Percentiles rank a stretch among this genome's conserved stretches.
Conservation (phyloP, 176 grass and related monocot genomes). For the Thinopyrum elongatum region DNA sequence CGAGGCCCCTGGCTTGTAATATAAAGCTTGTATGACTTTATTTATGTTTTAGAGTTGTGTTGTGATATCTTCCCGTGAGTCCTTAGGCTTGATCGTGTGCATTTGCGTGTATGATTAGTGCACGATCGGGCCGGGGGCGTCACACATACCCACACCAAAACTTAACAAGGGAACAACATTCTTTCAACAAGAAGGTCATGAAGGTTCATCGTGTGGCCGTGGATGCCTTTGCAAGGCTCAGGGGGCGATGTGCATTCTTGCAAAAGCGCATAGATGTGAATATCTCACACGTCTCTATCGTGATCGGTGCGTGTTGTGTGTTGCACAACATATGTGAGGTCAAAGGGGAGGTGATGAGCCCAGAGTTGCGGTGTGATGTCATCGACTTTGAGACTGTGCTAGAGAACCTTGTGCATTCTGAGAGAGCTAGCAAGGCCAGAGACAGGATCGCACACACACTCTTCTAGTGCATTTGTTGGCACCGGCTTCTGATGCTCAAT, state of each 20-base stretch:
- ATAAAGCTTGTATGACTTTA: too few relatives aligned
- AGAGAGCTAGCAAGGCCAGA: background rate
- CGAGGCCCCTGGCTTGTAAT: too few relatives aligned
- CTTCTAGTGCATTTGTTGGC: background rate
- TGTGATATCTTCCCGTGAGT: too few relatives aligned
- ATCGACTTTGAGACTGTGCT: slow-evolving; percentile 5
- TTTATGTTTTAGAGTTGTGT: too few relatives aligned
- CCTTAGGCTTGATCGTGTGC: too few relatives aligned
- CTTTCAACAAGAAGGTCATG: slow-evolving; percentile 46
- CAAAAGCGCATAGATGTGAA: slow-evolving; percentile 59
- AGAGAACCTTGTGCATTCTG: slow-evolving; percentile 10
- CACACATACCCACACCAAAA: slow-evolving; percentile 50
- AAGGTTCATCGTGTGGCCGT: slow-evolving; percentile 36
- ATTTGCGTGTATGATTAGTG: too few relatives aligned
- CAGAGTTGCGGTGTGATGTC: slow-evolving; percentile 31
- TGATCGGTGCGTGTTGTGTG: slow-evolving; percentile 61
- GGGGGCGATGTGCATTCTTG: slow-evolving; percentile 39
- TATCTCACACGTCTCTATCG: slow-evolving; percentile 48
- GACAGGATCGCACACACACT: background rate
- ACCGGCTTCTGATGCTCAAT: background rate
- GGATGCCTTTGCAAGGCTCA: slow-evolving; percentile 39
- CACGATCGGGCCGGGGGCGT: too few relatives aligned
- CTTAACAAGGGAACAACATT: slow-evolving; percentile 4
- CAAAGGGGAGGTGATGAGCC: slow-evolving; percentile 39
- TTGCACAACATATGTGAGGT: slow-evolving; percentile 64